Evolutionary conservation across 176 grass and related monocot species (phyloP).

Genomic region (Carex littledalei): DNA sequence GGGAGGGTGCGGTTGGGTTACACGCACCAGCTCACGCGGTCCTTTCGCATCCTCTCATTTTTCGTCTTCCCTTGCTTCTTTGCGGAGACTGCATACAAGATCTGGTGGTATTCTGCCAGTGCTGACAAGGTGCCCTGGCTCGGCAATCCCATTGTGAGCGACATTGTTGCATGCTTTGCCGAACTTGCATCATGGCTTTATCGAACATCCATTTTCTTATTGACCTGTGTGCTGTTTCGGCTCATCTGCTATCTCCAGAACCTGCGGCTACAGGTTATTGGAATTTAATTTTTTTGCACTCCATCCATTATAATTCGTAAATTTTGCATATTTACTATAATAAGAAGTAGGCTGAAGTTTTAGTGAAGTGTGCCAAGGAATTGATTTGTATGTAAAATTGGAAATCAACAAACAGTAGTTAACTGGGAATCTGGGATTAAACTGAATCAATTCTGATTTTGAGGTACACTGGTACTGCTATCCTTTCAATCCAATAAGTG

Average conservation of each 20-base stretch:
- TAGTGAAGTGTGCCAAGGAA: neutral
- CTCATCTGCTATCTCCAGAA: constrained; percentile 90
- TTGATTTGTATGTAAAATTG: constrained; percentile 2
- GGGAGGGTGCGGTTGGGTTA: constrained; percentile 52
- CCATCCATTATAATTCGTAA: neutral
- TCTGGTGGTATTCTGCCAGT: constrained; percentile 75
- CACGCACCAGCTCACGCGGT: constrained; percentile 51
- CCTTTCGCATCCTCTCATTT: constrained; percentile 68
- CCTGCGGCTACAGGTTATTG: constrained; percentile 44
- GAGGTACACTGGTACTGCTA: neutral
- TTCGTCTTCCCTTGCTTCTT: constrained; percentile 76
- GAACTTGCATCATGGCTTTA: constrained; percentile 92
- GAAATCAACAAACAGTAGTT: neutral
- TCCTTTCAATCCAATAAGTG: neutral
- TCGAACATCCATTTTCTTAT: constrained; percentile 74
- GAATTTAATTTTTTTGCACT: neutral
- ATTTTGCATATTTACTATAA: neutral
- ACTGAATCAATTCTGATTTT: neutral
- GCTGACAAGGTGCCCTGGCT: constrained; percentile 52
- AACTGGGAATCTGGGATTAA: neutral
- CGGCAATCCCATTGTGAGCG: constrained; percentile 33
- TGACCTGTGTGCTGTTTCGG: constrained; percentile 84
- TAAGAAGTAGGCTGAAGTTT: too few species aligned
- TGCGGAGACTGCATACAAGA: constrained; percentile 70
- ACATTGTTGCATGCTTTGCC: constrained; percentile 41